These are phyloP conservation scores for Ascoidea asiatica DNA, from an alignment of 805 yeast species.

Conservation along the genomic window DNA sequence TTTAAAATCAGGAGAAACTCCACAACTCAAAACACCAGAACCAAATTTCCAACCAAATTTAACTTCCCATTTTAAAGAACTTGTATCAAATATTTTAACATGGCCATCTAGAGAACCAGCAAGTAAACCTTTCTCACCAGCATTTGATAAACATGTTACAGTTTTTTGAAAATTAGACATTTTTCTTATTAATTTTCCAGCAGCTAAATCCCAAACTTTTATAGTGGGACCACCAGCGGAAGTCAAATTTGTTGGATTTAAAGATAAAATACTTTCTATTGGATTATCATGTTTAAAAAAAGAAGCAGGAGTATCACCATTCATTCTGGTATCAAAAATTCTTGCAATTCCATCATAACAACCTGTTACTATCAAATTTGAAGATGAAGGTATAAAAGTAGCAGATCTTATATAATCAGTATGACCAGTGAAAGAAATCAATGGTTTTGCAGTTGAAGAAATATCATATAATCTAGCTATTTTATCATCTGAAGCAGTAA, in stretches of 20 bases:
- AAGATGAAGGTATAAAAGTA: conserved; percentile 58
- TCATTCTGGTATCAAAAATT: conserved; percentile 64
- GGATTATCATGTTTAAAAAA: conserved; percentile 66
- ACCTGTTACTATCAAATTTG: conserved; percentile 79
- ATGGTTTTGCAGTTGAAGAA: conserved; percentile 61
- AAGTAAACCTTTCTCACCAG: conserved; percentile 65
- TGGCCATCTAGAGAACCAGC: conserved; percentile 97
- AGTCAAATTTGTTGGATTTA: conserved; percentile 62
- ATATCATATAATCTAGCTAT: conserved; percentile 78
- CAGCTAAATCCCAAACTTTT: conserved; percentile 84
- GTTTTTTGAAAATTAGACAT: conserved; percentile 86
- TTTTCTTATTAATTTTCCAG: conserved; percentile 49
- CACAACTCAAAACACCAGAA: conserved; percentile 81
- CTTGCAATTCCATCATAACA: conserved; percentile 85
- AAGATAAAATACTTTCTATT: conserved; percentile 70
- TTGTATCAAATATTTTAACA: conserved; percentile 82
- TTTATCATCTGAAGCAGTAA: conserved; percentile 88
- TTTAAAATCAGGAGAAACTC: conserved; percentile 73
- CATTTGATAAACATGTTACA: conserved; percentile 68
- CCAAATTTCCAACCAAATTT: conserved; percentile 97
- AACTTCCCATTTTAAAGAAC: conserved; percentile 65
- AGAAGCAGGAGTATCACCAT: conserved; percentile 36
- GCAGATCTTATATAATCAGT: conserved; percentile 83
- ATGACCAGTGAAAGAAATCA: conserved; percentile 58
- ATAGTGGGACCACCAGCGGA: conserved; percentile 74